Evolutionary conservation across 73 alveolate genomes (phyloP), one percentile per base, ranked within the genome.

Genomic region (Diophrys appendiculata): DNA sequence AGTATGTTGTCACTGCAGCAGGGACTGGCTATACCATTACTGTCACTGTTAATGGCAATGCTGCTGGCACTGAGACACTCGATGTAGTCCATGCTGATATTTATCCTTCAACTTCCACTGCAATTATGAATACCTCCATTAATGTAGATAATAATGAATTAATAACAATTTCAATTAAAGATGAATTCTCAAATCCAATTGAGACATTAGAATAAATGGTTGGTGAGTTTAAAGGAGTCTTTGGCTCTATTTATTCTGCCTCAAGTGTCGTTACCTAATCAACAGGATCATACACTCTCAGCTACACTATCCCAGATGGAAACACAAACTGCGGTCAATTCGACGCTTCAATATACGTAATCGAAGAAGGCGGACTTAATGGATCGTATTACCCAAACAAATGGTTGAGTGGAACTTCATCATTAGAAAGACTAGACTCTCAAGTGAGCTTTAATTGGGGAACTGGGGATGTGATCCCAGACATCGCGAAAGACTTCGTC

Each of bases 401-500:
- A 32, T 91, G 97, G 97, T 87, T 91, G 78, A 32, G 87, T n/a
- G 84, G 89, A 25, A 79, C 68, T 25, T 88, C 93, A 18, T 76
- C 73, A 18, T 32, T 76, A 0, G 78, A 73, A 8, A 43, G 78
- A 74, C 65, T 73, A 23, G 97, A 91, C 52, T 33, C 86, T 33
- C 53, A 76, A 52, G 83, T 91, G 0, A 88, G 87, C 78, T 69
- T 87, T 82, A 88, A 82, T 33, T 91, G 97, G 97, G 91, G 88
- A 53, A 67, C 83, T 31, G 86, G 81, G 32, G 84, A 82, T 29
- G 72, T 91, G 13, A 81, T 91, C 28, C 86, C 89, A 13, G 60
- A 64, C 56, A 70, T 79, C 34, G 89, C 83, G 5, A 70, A 68
- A 18, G 89, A 86, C 35, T 86, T 77, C 69, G 89, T 86, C 1